These are phyloP conservation scores for Starmerella floricola DNA, from an alignment of 805 yeast genomes.

Conservation along the genomic window DNA sequence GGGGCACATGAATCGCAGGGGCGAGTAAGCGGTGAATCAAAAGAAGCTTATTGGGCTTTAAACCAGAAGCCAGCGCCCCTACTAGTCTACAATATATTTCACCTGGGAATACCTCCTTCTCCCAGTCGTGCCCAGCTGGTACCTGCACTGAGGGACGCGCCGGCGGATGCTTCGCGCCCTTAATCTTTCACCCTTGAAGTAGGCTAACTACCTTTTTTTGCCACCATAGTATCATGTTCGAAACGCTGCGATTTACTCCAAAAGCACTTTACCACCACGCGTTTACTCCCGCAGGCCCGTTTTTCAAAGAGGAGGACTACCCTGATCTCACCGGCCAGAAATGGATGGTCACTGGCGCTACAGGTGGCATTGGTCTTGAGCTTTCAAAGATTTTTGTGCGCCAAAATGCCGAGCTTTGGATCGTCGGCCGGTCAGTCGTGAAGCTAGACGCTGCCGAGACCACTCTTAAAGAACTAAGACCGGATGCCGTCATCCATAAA, in stretches of 20 bases:
- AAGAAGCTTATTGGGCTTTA: too few relatives aligned
- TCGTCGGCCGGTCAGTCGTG: constrained; percentile 31
- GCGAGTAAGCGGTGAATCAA: too few relatives aligned
- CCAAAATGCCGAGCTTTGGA: constrained; percentile 29
- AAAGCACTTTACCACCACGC: background rate
- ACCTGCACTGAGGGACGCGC: too few relatives aligned
- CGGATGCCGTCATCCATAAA: constrained; percentile 20
- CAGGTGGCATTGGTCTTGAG: constrained; percentile 21
- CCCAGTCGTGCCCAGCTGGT: too few relatives aligned
- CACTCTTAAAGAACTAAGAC: constrained; percentile 23
- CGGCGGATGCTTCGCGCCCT: too few relatives aligned
- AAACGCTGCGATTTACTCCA: background rate
- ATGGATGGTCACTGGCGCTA: constrained; percentile 24
- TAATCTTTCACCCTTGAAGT: too few relatives aligned
- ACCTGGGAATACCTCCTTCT: too few relatives aligned
- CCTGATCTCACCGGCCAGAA: constrained; percentile 31
- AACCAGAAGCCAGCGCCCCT: too few relatives aligned
- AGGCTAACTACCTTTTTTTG: too few relatives aligned
- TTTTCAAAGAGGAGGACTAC: constrained; percentile 10
- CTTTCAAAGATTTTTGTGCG: constrained; percentile 10
- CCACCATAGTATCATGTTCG: too few relatives aligned
- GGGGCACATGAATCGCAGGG: too few relatives aligned
- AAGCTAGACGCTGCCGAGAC: constrained; percentile 29
- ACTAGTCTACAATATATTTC: too few relatives aligned
- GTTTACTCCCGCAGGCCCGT: constrained; percentile 7